Percentiles rank a stretch among this genome's conserved stretches.
Conservation (phyloP, 2,329 filamentous ascomycete species). For the Fusarium keratoplasticum region DNA sequence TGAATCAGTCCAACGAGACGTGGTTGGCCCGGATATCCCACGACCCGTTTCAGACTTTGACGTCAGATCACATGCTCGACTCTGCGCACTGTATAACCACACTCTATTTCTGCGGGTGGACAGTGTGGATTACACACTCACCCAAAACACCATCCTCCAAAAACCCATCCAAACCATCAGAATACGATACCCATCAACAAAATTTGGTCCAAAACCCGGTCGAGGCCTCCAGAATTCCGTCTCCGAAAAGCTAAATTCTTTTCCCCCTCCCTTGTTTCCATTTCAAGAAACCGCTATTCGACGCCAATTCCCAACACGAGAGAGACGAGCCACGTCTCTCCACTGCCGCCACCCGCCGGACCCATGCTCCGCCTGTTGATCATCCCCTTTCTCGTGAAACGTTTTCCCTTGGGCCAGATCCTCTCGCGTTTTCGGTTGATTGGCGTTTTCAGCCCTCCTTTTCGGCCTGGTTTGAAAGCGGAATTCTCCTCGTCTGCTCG, state of each 20-base stretch:
- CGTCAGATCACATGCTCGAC: neutral
- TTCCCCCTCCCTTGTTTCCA: slow-evolving; percentile 17
- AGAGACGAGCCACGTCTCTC: slow-evolving; percentile 29
- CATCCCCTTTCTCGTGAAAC: slow-evolving; percentile 24
- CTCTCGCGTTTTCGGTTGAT: slow-evolving; percentile 5
- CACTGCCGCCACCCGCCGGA: slow-evolving; percentile 22
- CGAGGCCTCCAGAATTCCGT: neutral
- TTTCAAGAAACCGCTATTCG: slow-evolving; percentile 9
- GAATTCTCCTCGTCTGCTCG: neutral
- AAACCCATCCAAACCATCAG: neutral
- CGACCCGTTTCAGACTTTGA: slow-evolving; percentile 20
- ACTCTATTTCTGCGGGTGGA: neutral
- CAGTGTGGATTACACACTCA: slow-evolving; percentile 20
- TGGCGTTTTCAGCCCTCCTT: slow-evolving; percentile 9
- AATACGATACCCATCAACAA: slow-evolving; percentile 10
- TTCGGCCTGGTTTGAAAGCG: neutral
- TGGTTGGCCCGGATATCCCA: slow-evolving; percentile 32
- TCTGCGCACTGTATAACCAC: slow-evolving; percentile 23
- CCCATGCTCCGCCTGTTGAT: slow-evolving; percentile 28
- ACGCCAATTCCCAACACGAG: neutral
- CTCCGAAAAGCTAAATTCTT: slow-evolving; percentile 6
- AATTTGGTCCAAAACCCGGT: neutral
- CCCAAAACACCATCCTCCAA: neutral
- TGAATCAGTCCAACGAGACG: slow-evolving; percentile 9
- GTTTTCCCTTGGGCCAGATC: slow-evolving; percentile 18